A percentile compares a stretch with the other conserved stretches of the same genome.
phyloP scores from a whole-genome alignment of 2,329 filamentous ascomycete species.

The Colletotrichum agaves region DNA sequence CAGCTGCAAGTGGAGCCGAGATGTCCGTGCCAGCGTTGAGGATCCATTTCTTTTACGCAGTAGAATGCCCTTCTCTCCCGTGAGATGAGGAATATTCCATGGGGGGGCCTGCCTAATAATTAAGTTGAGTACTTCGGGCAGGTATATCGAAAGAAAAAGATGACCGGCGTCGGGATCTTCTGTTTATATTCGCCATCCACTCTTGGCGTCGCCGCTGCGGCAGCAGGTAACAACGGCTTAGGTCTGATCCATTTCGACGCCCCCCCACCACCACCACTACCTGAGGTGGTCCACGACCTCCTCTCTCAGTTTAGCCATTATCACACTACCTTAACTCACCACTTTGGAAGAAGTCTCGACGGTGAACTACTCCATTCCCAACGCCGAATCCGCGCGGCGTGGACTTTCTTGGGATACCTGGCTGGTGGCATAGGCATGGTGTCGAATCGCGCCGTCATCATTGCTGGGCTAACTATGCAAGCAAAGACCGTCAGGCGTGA shows the following conservation, averaged over 20 bases:
- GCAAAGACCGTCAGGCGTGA: neutral
- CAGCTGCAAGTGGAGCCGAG: constrained; percentile 19
- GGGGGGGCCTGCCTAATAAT: neutral
- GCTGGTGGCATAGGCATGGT: constrained; percentile 5
- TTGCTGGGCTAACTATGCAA: constrained; percentile 6
- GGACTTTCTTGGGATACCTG: neutral
- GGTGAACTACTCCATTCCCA: too few species aligned
- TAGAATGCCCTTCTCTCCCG: too few species aligned
- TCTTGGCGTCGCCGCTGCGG: neutral
- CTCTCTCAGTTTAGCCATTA: neutral
- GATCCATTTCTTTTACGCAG: neutral
- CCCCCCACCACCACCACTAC: constrained; percentile 19
- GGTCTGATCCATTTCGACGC: constrained; percentile 14
- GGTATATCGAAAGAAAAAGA: neutral
- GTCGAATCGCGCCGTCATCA: neutral
- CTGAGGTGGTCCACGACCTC: constrained; percentile 19
- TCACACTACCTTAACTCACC: constrained; percentile 16
- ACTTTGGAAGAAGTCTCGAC: neutral
- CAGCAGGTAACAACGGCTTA: neutral
- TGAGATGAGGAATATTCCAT: constrained; percentile 3
- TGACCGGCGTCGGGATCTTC: constrained; percentile 19
- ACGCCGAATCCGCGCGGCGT: neutral
- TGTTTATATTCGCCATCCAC: neutral
- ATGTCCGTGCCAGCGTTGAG: constrained; percentile 22
- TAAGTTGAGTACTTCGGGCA: too few species aligned